Evolutionary conservation across 306 rosid genomes (phyloP).

Genomic region (Ammopiptanthus mongolicus): DNA sequence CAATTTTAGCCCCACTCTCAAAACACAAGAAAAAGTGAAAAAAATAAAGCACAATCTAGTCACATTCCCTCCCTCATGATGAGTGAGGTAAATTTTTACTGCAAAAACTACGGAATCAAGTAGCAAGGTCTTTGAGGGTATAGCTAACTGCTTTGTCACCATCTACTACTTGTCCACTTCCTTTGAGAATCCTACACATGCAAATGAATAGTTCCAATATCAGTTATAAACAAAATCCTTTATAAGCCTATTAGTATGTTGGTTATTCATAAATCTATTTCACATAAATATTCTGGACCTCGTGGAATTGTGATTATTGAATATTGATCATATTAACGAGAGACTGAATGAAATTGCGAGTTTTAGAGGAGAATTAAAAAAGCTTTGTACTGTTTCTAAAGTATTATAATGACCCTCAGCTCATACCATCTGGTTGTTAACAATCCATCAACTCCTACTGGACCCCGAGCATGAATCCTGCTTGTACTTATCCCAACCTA

Average conservation of each 20-base stretch:
- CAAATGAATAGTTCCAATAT: slow-evolving; percentile 1
- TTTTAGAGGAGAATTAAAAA: neutral
- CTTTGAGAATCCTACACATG: slow-evolving; percentile 79
- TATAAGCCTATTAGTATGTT: neutral
- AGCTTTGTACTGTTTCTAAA: neutral
- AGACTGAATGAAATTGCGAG: neutral
- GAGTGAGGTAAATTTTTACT: neutral
- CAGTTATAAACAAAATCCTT: neutral
- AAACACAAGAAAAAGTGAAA: neutral
- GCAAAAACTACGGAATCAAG: slow-evolving; percentile 32
- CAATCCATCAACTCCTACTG: slow-evolving; percentile 97
- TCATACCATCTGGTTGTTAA: slow-evolving; percentile 89
- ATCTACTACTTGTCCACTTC: slow-evolving; percentile 79
- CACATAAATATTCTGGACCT: neutral
- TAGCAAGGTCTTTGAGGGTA: slow-evolving; percentile 64
- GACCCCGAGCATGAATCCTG: slow-evolving; percentile 97
- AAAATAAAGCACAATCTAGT: slow-evolving; percentile 1
- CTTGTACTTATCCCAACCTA: slow-evolving; percentile 98
- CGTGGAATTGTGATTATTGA: neutral
- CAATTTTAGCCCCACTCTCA: slow-evolving; percentile 1
- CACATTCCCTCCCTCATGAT: slow-evolving; percentile 3
- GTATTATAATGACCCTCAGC: slow-evolving; percentile 1
- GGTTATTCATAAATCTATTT: neutral
- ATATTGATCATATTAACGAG: neutral
- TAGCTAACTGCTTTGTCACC: slow-evolving; percentile 72